Percentiles rank a stretch among this genome's conserved stretches.
phyloP scores from a whole-genome alignment of 2,329 filamentous ascomycete species.

The Colletotrichum gigasporum region DNA sequence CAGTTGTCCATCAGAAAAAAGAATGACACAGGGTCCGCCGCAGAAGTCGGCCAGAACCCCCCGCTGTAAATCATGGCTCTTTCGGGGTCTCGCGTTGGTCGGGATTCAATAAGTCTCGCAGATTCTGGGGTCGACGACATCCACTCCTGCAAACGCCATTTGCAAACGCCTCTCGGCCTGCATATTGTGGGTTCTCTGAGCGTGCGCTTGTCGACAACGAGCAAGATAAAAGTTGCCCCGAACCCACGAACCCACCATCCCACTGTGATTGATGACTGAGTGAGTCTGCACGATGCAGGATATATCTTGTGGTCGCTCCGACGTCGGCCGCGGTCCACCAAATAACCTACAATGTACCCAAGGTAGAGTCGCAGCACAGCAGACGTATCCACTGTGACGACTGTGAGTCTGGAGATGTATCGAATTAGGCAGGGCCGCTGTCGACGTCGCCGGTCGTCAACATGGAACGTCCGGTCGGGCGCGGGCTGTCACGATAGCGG shows the following conservation, averaged over 20 bases:
- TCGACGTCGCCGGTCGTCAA: background rate
- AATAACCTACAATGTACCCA: slow-evolving; percentile 28
- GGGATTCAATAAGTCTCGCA: slow-evolving; percentile 25
- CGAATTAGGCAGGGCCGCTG: background rate
- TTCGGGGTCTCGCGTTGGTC: slow-evolving; percentile 19
- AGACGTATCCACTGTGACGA: background rate
- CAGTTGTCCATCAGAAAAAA: background rate
- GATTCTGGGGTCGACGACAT: slow-evolving; percentile 17
- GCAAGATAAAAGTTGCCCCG: background rate
- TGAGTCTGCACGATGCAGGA: background rate
- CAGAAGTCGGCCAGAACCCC: background rate
- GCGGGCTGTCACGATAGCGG: background rate
- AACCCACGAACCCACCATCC: too few relatives aligned
- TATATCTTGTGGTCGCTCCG: slow-evolving; percentile 16
- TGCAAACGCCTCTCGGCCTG: slow-evolving; percentile 5
- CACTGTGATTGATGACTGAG: slow-evolving; percentile 8
- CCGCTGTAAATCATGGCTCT: slow-evolving; percentile 15
- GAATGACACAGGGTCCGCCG: background rate
- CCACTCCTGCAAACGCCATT: slow-evolving; percentile 21
- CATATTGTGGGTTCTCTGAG: slow-evolving; percentile 5
- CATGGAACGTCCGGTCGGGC: background rate
- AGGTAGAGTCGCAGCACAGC: background rate
- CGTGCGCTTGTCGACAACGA: background rate
- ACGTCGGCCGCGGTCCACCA: slow-evolving; percentile 23
- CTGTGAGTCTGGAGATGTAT: background rate